These are phyloP conservation scores for Aspergillus caelatus DNA, from an alignment of 2,329 filamentous ascomycete species.

Conservation along the genomic window DNA sequence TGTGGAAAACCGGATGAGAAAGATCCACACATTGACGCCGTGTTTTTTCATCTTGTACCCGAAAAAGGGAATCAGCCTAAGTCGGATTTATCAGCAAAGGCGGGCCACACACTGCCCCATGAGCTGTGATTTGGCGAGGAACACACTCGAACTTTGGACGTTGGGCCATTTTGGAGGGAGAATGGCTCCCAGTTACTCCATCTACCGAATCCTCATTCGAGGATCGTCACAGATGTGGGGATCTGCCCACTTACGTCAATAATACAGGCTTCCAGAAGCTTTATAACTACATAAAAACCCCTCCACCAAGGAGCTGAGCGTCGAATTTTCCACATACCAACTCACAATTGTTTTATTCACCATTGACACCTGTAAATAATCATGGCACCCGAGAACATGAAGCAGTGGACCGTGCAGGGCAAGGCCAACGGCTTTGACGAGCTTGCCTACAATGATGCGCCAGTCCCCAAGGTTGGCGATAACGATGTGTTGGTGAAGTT, in stretches of 20 bases:
- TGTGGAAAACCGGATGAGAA: neutral
- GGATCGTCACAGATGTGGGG: conserved; percentile 1
- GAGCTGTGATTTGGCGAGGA: neutral
- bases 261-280: neutral
- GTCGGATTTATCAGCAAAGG: conserved; percentile 14
- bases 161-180: neutral
- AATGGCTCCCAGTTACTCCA: neutral
- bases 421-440: conserved; percentile 60
- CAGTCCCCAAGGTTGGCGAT: conserved; percentile 66
- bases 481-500: conserved; percentile 72
- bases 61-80: neutral
- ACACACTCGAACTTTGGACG: neutral
- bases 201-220: neutral
- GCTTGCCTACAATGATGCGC: conserved; percentile 56
- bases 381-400: conserved; percentile 46
- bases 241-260: conserved; percentile 16
- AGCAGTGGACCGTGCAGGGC: conserved; percentile 58
- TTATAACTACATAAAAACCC: neutral
- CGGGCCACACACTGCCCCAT: neutral
- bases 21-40: neutral
- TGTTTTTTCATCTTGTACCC: neutral
- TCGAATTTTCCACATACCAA: neutral
- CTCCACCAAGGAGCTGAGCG: neutral
- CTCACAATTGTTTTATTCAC: neutral
- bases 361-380: neutral